These are phyloP conservation scores for Physcomitrium patens DNA, from an alignment of 225 moss, liverwort and hornwort species.

Conservation along the genomic window DNA sequence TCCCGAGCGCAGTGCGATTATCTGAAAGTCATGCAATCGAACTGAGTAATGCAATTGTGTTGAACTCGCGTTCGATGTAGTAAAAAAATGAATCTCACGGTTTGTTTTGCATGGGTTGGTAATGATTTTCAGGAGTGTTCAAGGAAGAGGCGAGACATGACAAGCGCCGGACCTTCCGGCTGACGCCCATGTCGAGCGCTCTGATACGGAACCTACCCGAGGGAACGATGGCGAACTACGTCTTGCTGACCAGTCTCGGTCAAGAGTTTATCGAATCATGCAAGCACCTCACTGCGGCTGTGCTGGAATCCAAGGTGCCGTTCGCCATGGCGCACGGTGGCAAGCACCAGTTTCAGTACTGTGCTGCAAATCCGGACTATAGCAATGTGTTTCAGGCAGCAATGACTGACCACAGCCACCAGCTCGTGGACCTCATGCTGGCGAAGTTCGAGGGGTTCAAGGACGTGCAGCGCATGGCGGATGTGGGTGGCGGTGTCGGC, in stretches of 20 bases:
- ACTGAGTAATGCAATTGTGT: too few relatives aligned
- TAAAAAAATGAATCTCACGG: not conserved
- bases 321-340: slow-evolving; percentile 19
- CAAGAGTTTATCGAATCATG: not conserved
- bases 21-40: too few relatives aligned
- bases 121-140: slow-evolving; percentile 6
- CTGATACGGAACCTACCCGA: not conserved
- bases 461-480: slow-evolving; percentile 23
- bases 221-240: slow-evolving; percentile 16
- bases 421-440: not conserved
- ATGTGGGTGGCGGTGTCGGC: slow-evolving; percentile 55
- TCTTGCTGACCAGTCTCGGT: not conserved
- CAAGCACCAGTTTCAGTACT: slow-evolving; percentile 18
- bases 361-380: not conserved
- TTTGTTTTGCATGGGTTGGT: not conserved
- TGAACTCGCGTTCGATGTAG: too few relatives aligned
- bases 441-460: slow-evolving; percentile 23
- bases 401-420: slow-evolving; percentile 25
- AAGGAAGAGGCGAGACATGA: slow-evolving; percentile 17
- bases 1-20: too few relatives aligned
- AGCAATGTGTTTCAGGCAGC: slow-evolving; percentile 5
- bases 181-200: slow-evolving; percentile 27
- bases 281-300: not conserved
- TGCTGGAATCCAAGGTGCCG: slow-evolving; percentile 15
- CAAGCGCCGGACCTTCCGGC: not conserved